Evolutionary conservation across 1,284 basidiomycete species (phyloP).

Genomic region (Coniferiporia sulphurascens): DNA sequence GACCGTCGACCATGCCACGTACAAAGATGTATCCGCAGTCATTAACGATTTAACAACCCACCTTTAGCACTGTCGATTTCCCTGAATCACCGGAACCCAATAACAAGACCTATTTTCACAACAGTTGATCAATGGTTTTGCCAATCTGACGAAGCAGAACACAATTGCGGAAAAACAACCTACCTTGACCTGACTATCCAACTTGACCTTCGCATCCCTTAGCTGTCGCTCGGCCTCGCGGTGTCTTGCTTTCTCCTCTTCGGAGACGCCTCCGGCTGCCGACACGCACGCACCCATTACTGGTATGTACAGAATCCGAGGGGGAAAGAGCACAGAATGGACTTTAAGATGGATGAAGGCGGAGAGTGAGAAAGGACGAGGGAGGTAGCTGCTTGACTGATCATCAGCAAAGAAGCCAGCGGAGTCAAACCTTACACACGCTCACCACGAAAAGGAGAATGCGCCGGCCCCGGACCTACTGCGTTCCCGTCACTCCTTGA

Average conservation of each 20-base stretch:
- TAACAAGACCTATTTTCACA: conserved; percentile 60
- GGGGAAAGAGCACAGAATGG: background rate
- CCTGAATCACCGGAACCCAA: conserved; percentile 92
- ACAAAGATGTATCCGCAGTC: background rate
- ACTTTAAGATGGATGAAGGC: background rate
- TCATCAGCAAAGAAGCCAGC: conserved; percentile 7
- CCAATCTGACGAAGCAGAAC: background rate
- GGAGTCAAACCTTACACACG: background rate
- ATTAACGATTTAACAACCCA: conserved; percentile 28
- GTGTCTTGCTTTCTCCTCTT: conserved; percentile 59
- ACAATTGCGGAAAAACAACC: conserved; percentile 10
- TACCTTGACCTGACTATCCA: conserved; percentile 79
- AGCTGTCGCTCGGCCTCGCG: conserved; percentile 64
- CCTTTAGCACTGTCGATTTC: conserved; percentile 89
- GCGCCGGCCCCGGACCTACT: too few species aligned
- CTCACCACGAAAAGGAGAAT: background rate
- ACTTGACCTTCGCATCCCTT: conserved; percentile 60
- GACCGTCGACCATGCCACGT: background rate
- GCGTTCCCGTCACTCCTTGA: too few species aligned
- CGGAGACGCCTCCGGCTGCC: conserved; percentile 42
- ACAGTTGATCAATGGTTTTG: conserved; percentile 18
- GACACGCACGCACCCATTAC: conserved; percentile 78
- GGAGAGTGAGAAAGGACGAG: background rate
- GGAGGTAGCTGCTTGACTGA: background rate
- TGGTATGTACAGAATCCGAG: background rate